phyloP scores from a whole-genome alignment of 306 rosid species.

The Begonia fuchsioides region DNA sequence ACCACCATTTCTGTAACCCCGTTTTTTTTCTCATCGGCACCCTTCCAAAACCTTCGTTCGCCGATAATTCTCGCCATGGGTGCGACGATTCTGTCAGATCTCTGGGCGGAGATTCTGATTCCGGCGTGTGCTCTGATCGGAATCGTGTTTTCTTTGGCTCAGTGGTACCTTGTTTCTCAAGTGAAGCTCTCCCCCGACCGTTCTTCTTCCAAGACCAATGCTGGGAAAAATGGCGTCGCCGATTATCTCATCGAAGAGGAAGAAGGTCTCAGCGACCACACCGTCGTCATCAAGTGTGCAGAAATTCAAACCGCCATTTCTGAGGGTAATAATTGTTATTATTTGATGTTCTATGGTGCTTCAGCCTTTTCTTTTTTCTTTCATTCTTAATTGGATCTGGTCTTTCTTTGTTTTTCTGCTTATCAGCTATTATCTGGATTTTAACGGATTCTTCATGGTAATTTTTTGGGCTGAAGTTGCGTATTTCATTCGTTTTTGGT shows the following conservation, averaged over 20 bases:
- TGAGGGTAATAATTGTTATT: constrained; percentile 32
- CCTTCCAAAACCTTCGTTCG: constrained; percentile 1
- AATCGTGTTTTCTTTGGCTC: constrained; percentile 50
- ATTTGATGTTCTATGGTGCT: not conserved
- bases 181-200: constrained; percentile 50
- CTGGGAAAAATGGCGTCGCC: constrained; percentile 48
- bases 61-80: constrained; percentile 32
- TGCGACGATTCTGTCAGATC: constrained; percentile 55
- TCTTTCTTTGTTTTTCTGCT: not conserved
- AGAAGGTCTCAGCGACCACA: constrained; percentile 80
- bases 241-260: constrained; percentile 87
- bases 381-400: not conserved
- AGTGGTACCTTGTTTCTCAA: constrained; percentile 60
- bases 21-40: constrained; percentile 2
- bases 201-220: constrained; percentile 16
- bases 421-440: too few relatives aligned
- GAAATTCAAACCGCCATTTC: constrained; percentile 89
- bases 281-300: constrained; percentile 77
- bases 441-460: too few relatives aligned
- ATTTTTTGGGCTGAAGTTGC: too few relatives aligned
- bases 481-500: too few relatives aligned
- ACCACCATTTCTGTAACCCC: not conserved
- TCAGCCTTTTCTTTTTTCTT: not conserved
- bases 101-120: constrained; percentile 68
- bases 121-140: constrained; percentile 71